Base-by-base conservation (phyloP, 2,329 filamentous ascomycete species). In the Aspergillus vadensis region DNA sequence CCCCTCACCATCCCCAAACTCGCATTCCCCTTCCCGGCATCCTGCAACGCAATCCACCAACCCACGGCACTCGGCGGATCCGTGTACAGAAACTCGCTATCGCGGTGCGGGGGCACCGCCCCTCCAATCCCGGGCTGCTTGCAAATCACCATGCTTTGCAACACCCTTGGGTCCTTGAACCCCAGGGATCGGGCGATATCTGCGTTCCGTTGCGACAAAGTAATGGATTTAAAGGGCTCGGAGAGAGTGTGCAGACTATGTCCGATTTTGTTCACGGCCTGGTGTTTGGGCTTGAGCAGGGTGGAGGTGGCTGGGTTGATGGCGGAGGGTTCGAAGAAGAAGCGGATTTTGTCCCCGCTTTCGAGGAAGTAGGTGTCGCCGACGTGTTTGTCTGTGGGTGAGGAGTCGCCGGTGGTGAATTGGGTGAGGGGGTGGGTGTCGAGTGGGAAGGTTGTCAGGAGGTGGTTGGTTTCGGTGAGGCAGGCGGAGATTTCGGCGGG, bases 71-170 rank as follows among this genome's bases (percentile, higher is more conserved):
- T 91, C 0, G 94, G 94, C 39, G 91, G 90, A 66, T 92, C 81
- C 1, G 95, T 98, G 75, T 96, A 98, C 63, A 99, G 69, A 69
- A 98, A 99, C 0, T 92, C 93, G 65, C 86, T 91, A 77, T 98
- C 94, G 79, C 97, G 93, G 75, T 99, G 95, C 21, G 92, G 87
- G 1, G 90, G 92, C 47, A 98, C 95, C 2, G 91, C 90, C 21
- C 91, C 94, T 27, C 95, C 95, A 56, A 98, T 97, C 78, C 96
- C 91, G 21, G 95, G 93, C 79, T 97, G 94, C 77, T 99, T 99
- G 85, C 92, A 97, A 69, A 99, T 98, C 27, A 98, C 84, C 95
- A 99, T 99, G 75, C 90, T 95, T 81, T 99, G 95, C 55, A 99
- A 82, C 5, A 89, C 83, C 19, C 89, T 82, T 2, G 93, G 91